Conservation (phyloP, 2,329 filamentous ascomycete genomes). For the Ophiostoma sp. region DNA sequence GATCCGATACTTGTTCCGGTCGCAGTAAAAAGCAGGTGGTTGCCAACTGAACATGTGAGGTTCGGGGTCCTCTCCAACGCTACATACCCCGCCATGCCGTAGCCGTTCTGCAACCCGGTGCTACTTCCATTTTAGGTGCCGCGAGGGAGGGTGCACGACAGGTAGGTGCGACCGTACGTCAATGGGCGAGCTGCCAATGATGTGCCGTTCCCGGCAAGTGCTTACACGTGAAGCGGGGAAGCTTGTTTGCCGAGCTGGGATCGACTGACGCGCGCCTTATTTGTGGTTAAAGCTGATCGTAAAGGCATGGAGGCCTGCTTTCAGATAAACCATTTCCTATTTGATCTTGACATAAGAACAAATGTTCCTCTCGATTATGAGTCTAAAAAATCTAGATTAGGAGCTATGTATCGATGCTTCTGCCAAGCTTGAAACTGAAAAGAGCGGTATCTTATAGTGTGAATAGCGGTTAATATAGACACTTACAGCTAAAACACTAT, state of each 20-base stretch:
- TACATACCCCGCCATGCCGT: slow-evolving; percentile 3
- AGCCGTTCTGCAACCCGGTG: not conserved
- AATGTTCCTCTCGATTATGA: too few relatives aligned
- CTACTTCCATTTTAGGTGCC: slow-evolving; percentile 6
- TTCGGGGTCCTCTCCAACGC: not conserved
- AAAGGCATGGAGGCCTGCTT: too few relatives aligned
- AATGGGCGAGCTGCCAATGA: not conserved
- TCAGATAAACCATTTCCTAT: too few relatives aligned
- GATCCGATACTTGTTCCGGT: slow-evolving; percentile 7
- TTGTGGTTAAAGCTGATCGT: too few relatives aligned
- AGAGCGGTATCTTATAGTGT: too few relatives aligned
- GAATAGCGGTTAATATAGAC: too few relatives aligned
- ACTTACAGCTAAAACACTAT: too few relatives aligned
- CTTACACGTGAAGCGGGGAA: slow-evolving; percentile 1
- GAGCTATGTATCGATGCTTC: too few relatives aligned
- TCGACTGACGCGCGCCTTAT: not conserved
- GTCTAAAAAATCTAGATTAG: too few relatives aligned
- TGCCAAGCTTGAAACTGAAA: too few relatives aligned
- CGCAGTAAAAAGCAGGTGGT: not conserved
- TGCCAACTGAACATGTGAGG: not conserved
- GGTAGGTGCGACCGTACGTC: not conserved
- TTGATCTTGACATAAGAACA: too few relatives aligned
- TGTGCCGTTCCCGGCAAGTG: not conserved
- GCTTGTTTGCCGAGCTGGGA: not conserved
- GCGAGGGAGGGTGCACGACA: not conserved